Percentiles rank a stretch among this genome's conserved stretches.
phyloP scores from a whole-genome alignment of 331 rosid species.

The Spiraea crenata region DNA sequence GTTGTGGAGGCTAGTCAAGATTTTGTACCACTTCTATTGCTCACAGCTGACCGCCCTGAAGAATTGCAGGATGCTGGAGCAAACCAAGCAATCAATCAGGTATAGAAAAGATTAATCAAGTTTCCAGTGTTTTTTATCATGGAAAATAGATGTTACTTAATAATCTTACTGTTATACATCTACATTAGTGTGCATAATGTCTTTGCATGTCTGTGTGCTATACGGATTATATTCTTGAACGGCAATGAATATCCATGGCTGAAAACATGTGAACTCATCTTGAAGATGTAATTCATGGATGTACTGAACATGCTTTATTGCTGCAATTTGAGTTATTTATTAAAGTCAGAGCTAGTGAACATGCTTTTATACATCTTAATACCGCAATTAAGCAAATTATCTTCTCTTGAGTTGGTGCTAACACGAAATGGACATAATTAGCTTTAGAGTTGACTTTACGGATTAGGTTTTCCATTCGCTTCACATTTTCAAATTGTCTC shows the following conservation, averaged over 20 bases:
- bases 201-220: background rate
- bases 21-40: constrained; percentile 83
- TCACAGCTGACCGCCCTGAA: constrained; percentile 97
- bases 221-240: background rate
- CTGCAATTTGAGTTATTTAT: too few species aligned
- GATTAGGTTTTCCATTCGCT: constrained; percentile 1
- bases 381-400: background rate
- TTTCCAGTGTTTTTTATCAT: background rate
- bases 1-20: constrained; percentile 97
- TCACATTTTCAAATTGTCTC: constrained; percentile 18
- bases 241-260: background rate
- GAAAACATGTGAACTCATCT: background rate
- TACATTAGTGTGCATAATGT: background rate
- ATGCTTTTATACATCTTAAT: background rate
- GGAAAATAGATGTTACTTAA: background rate
- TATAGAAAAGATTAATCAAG: constrained; percentile 14
- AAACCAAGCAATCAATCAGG: constrained; percentile 95
- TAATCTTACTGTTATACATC: background rate
- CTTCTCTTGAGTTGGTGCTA: background rate
- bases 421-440: constrained; percentile 5
- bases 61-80: constrained; percentile 87
- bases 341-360: background rate
- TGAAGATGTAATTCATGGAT: background rate
- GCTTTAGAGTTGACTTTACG: constrained; percentile 10
- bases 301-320: too few species aligned